Base-by-base conservation (phyloP, 2,329 filamentous ascomycete species). In the Trichoderma oligosporum region DNA sequence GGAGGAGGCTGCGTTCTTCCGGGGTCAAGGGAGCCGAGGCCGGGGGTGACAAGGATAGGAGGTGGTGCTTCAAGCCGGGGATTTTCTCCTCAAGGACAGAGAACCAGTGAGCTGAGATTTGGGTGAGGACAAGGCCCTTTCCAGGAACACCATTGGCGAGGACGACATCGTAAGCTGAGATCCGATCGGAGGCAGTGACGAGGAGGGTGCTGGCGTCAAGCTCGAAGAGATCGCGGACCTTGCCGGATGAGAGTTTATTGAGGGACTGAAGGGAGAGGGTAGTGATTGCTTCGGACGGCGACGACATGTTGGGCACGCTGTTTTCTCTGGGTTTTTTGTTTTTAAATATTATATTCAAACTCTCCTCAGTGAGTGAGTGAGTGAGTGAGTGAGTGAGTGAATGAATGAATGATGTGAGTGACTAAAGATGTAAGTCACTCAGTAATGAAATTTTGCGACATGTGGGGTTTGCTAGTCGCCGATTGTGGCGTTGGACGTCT, bases 101-200 rank as follows among this genome's bases (percentile, higher is more conserved):
- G 71, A 84, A 83, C 81, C 81, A 84, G 65, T 81, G 77, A 12
- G 76, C 67, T 1, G 73, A 76, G 35, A 73, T 64, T 45, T 70
- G 67, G 25, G 76, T 79, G 48, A 83, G 73, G 51, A 82, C 72
- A 58, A 71, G 70, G 63, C 82, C 82, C 74, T 84, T 84, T 68
- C 75, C 68, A 44, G 77, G 75, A 49, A 82, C 76, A 62, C 77
- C 77, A 66, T 94, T 97, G 66, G 45, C 33, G 48, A 53, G 48
- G 31, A 46, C 46, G 18, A 95, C 91, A 80, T 97, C 93, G 78
- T 93, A 97, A 56, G 94, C 94, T 22, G 91, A 96, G 71, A 97
- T 94, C 64, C 94, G 87, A 76, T 97, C 92, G 22, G 52, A 45
- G 31, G 52, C 52, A 14, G 41, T 55, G 52, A 55, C 44, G 57